Evolutionary conservation across 768 basidiomycete genomes (phyloP), one percentile per base, ranked within the genome.

Genomic region (Antrodiella citrinella): DNA sequence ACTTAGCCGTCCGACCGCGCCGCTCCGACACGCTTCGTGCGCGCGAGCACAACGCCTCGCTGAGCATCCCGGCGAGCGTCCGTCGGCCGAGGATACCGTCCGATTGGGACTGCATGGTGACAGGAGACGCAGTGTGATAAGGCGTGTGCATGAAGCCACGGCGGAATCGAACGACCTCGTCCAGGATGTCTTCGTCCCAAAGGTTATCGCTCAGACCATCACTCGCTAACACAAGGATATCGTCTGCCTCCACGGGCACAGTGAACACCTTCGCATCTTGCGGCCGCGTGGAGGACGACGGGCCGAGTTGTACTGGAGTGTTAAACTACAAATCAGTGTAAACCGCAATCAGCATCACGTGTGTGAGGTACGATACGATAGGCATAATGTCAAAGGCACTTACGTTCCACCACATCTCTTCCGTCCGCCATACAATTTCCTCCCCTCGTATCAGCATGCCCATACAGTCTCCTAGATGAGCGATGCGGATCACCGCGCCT

Each of bases 341-440:
- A n/a, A 30, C 7, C 13, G 74, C 57, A 61, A 72, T 62, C 62
- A 50, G 4, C 38, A 47, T 25, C 49, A 24, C 2, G 49, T 42
- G 48, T 25, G 47, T 12, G 26, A 22, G 21, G 40, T 19, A 35
- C 4, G 46, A 21, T 15, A 47, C 50, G 40, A 40, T 45, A 13
- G 11, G 38, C 15, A 9, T n/a, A 20, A 42, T 47, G 30, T 35
- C 47, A 26, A 15, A 15, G 35, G 50, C 18, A 72, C 80, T 63
- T 60, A 81, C 81, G 12, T 74, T 77, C 78, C 91, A 92, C 81
- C 92, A 93, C 89, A 95, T 94, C 66, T 96, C 94, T 40, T 88
- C 80, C 45, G 83, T 87, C 25, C 92, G 75, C 83, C 91, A 96
- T 1, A 82, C 78, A 41, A 96, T 81, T 48, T 80, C 72, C 42